These are phyloP conservation scores for Grammothele lineata DNA, from an alignment of 768 basidiomycete genomes.

Conservation along the genomic window DNA sequence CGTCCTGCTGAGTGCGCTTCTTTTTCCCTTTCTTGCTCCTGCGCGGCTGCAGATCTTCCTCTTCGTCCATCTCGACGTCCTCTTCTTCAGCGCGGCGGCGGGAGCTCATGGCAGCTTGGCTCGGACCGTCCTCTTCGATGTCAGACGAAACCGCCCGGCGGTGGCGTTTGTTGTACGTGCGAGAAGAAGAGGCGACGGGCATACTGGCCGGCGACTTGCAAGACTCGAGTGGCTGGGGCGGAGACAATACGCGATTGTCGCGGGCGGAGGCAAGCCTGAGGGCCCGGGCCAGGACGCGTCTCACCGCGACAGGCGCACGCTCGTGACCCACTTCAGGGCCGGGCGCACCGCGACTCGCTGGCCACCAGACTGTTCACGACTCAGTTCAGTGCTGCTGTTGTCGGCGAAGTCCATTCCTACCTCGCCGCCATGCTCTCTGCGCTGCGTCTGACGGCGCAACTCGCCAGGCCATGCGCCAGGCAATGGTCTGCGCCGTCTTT, in stretches of 20 bases:
- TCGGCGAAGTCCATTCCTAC: no score
- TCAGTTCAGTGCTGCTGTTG: no score
- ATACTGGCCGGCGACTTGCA: slow-evolving; percentile 22
- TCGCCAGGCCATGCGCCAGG: slow-evolving; percentile 5
- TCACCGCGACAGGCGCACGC: slow-evolving; percentile 19
- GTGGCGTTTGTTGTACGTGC: slow-evolving; percentile 31
- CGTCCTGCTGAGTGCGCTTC: slow-evolving; percentile 27
- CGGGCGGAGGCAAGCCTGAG: no score
- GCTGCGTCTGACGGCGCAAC: slow-evolving; percentile 14
- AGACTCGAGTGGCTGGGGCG: no score
- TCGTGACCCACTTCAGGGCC: slow-evolving; percentile 23
- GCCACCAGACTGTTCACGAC: slow-evolving; percentile 1
- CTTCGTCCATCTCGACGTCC: slow-evolving; percentile 37
- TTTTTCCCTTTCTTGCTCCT: slow-evolving; percentile 25
- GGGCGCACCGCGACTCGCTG: slow-evolving; percentile 18
- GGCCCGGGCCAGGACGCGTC: no score
- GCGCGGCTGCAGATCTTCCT: slow-evolving; percentile 31
- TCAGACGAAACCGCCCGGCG: slow-evolving; percentile 36
- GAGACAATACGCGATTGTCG: slow-evolving; percentile 4
- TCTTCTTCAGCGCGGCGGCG: slow-evolving; percentile 5
- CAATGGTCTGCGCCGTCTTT: slow-evolving; percentile 12
- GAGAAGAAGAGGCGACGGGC: slow-evolving; percentile 33
- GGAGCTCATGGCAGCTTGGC: slow-evolving; percentile 3
- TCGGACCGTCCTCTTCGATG: slow-evolving; percentile 36
- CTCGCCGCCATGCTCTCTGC: slow-evolving; percentile 21